Conservation (phyloP, 2,329 filamentous ascomycete species). For the Verticillium zaregamsianum region DNA sequence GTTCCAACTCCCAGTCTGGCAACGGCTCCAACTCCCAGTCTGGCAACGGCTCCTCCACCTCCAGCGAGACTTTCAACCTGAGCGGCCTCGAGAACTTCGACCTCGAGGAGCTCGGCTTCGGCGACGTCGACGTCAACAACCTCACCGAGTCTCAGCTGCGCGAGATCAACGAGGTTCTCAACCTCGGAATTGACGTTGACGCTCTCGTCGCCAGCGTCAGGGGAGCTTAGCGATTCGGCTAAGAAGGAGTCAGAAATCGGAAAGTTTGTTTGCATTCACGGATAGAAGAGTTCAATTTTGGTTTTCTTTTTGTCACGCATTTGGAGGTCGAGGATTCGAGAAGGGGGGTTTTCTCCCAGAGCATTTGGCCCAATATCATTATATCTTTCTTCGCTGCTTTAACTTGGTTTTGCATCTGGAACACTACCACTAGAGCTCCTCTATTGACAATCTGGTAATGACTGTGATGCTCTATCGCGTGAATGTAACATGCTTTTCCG, state of each 20-base stretch:
- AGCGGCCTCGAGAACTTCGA: neutral
- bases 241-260: too few relatives aligned
- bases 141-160: neutral
- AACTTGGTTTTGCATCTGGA: neutral
- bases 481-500: too few relatives aligned
- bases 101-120: neutral
- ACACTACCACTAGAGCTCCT: too few relatives aligned
- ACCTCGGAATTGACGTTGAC: neutral
- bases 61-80: constrained; percentile 15
- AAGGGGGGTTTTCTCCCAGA: neutral
- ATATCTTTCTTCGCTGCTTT: neutral
- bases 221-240: too few relatives aligned
- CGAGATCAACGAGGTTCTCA: neutral
- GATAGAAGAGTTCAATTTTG: neutral
- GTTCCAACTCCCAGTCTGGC: too few relatives aligned
- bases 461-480: too few relatives aligned
- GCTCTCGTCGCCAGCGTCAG: neutral
- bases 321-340: neutral
- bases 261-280: too few relatives aligned
- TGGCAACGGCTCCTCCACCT: constrained; percentile 7
- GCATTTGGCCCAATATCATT: neutral
- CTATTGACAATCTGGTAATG: too few relatives aligned
- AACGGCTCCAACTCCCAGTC: constrained; percentile 18
- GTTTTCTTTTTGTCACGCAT: neutral
- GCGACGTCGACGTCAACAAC: neutral